Evolutionary conservation across 2,329 filamentous ascomycete genomes (phyloP).

Genomic region (Phialemoniopsis sp.): DNA sequence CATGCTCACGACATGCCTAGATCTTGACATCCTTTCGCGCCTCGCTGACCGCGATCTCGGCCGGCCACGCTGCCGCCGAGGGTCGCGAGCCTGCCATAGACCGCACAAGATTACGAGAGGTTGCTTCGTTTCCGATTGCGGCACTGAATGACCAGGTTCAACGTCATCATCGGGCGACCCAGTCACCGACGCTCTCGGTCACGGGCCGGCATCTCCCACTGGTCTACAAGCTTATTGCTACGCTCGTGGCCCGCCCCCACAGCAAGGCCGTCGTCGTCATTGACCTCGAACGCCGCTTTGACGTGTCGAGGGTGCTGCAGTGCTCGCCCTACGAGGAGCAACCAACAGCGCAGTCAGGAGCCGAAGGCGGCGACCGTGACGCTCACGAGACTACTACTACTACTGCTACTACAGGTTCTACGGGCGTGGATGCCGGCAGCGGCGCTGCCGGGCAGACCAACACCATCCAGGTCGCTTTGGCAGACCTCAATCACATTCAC

Average conservation of each 20-base stretch:
- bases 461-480: constrained; percentile 10
- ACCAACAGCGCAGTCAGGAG: not conserved
- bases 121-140: constrained; percentile 29
- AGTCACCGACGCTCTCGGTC: constrained; percentile 41
- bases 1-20: constrained; percentile 5
- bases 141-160: constrained; percentile 41
- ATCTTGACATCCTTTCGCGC: constrained; percentile 6
- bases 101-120: constrained; percentile 4
- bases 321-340: constrained; percentile 3
- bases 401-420: not conserved
- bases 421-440: not conserved
- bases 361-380: not conserved
- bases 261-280: constrained; percentile 47
- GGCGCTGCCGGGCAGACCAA: not conserved
- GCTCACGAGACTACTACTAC: not conserved
- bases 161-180: constrained; percentile 43
- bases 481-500: constrained; percentile 46
- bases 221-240: constrained; percentile 50
- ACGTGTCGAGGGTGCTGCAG: constrained; percentile 40
- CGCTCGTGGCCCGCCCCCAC: constrained; percentile 42
- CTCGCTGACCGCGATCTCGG: constrained; percentile 5
- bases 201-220: constrained; percentile 50
- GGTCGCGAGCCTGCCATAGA: constrained; percentile 11
- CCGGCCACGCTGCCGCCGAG: constrained; percentile 7
- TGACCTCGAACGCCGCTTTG: constrained; percentile 52